Base-by-base conservation (phyloP, 1,284 basidiomycete genomes). In the Microstroma glucosiphilum region DNA sequence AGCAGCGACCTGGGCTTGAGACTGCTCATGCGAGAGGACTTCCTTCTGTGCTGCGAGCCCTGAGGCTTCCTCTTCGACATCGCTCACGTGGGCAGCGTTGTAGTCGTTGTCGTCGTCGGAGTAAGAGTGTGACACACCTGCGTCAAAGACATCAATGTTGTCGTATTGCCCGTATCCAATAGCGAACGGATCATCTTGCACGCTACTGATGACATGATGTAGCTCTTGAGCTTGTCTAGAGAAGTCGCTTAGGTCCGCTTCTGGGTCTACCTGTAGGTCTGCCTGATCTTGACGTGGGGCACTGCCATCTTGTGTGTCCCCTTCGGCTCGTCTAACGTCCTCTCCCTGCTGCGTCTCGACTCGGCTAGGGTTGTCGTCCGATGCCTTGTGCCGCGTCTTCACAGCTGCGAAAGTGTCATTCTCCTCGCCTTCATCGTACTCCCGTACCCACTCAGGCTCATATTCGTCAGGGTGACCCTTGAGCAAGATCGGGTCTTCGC, bases 341-440 rank as follows among this genome's bases (percentile, higher is more conserved):
- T 54, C 51, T 6, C 4, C 25, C 13, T 21, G 21, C 51, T 26
- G 51, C 51, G 25, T 15, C 21, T 23, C 21, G 17, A 48, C 46
- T 48, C 46, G 46, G 12, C 46, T n/a, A 12, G 46, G 46, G 23
- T n/a, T 7, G 23, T 23, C 12, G 46, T 48, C 12, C 46, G 7
- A n/a, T 48, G 46, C 4, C 46, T 23, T n/a, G n/a, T 12, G 3
- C 13, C 51, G 15, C 19, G 51, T 21, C 51, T 54, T 26, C 8
- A 54, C 51, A 2, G 51, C 51, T 2, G 51, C 51, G 25, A 54
- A 54, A 13, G 51, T 54, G 25, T 54, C 51, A 23, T 54, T 54
- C 13, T 15, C 51, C 21, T 54, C 51, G 3, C 17, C 21, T 15
- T 54, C 51, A 2, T 54, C 17, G 17, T 13, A 54, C 4, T 12